phyloP scores from a whole-genome alignment of 495 filamentous ascomycete genomes.

The Aspergillus nanangensis region DNA sequence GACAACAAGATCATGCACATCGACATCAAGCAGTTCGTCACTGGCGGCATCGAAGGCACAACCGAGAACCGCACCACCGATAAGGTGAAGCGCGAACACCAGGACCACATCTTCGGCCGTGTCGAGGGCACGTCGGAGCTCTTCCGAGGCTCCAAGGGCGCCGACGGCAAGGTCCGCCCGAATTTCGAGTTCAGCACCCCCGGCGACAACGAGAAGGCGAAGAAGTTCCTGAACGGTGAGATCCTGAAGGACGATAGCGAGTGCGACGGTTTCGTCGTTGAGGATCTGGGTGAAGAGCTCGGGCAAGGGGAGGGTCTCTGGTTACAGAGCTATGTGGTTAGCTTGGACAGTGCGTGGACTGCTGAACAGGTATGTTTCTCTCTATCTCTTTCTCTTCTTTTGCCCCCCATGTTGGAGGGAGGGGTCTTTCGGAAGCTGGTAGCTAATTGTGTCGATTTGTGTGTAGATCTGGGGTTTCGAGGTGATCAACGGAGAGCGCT shows the following conservation, averaged over 20 bases:
- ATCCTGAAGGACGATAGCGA: slow-evolving; percentile 30
- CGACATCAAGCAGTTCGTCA: slow-evolving; percentile 74
- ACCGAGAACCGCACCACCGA: slow-evolving; percentile 70
- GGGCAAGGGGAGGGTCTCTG: slow-evolving; percentile 36
- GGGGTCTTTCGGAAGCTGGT: not conserved
- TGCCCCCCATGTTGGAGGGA: not conserved
- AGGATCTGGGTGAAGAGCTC: slow-evolving; percentile 31
- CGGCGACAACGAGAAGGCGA: slow-evolving; percentile 37
- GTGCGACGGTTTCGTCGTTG: slow-evolving; percentile 33
- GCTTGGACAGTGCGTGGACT: slow-evolving; percentile 39
- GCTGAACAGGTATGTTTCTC: slow-evolving; percentile 42
- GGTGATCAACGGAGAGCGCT: slow-evolving; percentile 53
- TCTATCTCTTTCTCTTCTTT: slow-evolving; percentile 7
- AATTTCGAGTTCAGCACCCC: slow-evolving; percentile 29
- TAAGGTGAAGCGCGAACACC: slow-evolving; percentile 62
- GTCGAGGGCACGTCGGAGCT: slow-evolving; percentile 60
- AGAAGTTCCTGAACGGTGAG: slow-evolving; percentile 40
- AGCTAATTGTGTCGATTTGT: slow-evolving; percentile 2
- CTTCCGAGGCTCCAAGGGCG: slow-evolving; percentile 32
- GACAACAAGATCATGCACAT: slow-evolving; percentile 56
- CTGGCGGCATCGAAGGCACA: slow-evolving; percentile 70
- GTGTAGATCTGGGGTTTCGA: slow-evolving; percentile 61
- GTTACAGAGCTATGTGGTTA: slow-evolving; percentile 45
- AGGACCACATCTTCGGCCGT: slow-evolving; percentile 77
- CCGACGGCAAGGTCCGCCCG: slow-evolving; percentile 32